Percentiles rank a stretch among this genome's conserved stretches.
phyloP scores from a whole-genome alignment of 345 rosid species.

The Gossypium rotundifolium region DNA sequence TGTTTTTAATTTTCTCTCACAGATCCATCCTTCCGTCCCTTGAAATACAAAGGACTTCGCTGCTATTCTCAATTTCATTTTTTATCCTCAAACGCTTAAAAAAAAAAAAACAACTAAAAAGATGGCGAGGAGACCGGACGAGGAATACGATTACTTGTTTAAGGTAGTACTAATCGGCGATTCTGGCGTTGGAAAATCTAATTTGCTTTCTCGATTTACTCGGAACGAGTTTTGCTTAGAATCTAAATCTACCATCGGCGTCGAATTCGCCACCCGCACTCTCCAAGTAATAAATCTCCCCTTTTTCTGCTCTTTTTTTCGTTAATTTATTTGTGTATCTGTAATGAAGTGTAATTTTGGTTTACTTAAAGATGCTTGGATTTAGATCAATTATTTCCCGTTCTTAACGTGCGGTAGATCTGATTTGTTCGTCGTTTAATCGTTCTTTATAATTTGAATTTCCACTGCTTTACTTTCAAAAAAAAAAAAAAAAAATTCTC shows the following conservation, averaged over 20 bases:
- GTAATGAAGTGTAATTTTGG: background rate
- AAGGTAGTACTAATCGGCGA: slow-evolving; percentile 92
- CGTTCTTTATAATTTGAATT: background rate
- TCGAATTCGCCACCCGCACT: slow-evolving; percentile 95
- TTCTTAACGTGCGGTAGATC: slow-evolving; percentile 2
- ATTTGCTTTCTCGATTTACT: slow-evolving; percentile 91
- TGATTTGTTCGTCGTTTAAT: background rate
- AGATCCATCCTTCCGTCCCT: background rate
- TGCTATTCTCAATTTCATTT: background rate
- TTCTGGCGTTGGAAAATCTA: slow-evolving; percentile 91
- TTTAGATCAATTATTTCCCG: background rate
- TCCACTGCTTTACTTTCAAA: background rate
- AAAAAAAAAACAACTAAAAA: background rate
- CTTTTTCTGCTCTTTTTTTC: background rate
- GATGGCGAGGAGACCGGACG: slow-evolving; percentile 89
- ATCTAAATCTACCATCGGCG: slow-evolving; percentile 94
- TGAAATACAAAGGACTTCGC: background rate
- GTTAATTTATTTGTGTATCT: background rate
- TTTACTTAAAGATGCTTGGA: background rate
- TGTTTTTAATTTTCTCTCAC: background rate
- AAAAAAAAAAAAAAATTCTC: no score
- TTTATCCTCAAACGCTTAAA: background rate
- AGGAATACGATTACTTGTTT: slow-evolving; percentile 91
- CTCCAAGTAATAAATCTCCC: slow-evolving; percentile 59
- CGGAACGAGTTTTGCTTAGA: slow-evolving; percentile 95